Evolutionary conservation across 2,329 filamentous ascomycete genomes (phyloP).

Genomic region (Elsinoe fawcettii): DNA sequence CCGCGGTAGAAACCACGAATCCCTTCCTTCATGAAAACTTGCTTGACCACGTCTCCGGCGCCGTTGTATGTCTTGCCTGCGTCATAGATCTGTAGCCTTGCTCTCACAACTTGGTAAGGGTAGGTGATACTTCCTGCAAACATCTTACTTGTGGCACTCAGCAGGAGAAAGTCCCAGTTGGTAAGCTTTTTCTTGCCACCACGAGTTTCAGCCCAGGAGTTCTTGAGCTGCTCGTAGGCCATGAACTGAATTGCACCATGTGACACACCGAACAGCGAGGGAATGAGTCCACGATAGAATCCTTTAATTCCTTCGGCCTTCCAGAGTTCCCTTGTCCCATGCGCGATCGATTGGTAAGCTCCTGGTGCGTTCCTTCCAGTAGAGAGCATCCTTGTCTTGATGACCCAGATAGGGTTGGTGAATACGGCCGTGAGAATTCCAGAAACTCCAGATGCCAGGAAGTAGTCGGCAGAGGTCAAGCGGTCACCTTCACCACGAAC

Average conservation of each 20-base stretch:
- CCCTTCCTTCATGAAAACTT: constrained; percentile 75
- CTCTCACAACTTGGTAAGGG: constrained; percentile 87
- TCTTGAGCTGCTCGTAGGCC: constrained; percentile 74
- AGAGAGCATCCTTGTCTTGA: constrained; percentile 95
- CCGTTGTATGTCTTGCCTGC: constrained; percentile 66
- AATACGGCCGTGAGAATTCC: constrained; percentile 70
- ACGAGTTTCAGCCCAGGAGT: constrained; percentile 44
- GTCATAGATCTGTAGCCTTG: constrained; percentile 81
- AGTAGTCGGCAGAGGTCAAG: constrained; percentile 65
- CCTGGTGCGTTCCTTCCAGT: constrained; percentile 65
- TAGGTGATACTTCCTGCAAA: constrained; percentile 87
- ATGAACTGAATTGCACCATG: constrained; percentile 95
- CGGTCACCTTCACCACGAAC: constrained; percentile 32
- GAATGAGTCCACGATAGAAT: constrained; percentile 80
- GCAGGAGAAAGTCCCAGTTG: constrained; percentile 69
- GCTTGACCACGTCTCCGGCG: constrained; percentile 61
- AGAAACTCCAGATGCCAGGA: constrained; percentile 61
- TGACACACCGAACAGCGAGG: constrained; percentile 76
- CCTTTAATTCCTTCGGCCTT: constrained; percentile 64
- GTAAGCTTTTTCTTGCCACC: constrained; percentile 43
- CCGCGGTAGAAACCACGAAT: constrained; percentile 83
- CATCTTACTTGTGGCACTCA: constrained; percentile 76
- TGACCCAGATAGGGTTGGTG: constrained; percentile 95
- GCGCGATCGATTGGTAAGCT: constrained; percentile 71
- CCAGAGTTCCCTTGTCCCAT: constrained; percentile 61